Conservation (phyloP, 441 rosid species). For the Rhodomyrtus psidioides region DNA sequence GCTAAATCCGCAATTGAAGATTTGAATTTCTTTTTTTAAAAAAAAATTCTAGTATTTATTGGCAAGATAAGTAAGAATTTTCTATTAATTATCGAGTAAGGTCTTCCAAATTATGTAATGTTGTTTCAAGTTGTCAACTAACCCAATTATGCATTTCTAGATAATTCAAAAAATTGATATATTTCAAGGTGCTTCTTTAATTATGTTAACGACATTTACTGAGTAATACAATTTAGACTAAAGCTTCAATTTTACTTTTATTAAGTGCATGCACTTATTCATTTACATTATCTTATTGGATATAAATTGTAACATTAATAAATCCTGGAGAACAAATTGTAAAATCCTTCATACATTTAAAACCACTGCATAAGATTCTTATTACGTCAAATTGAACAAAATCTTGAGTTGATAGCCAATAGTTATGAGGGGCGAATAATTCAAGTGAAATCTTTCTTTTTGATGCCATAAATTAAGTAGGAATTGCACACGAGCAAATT, state of each 20-base stretch:
- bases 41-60: too few species aligned
- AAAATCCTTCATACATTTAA: not conserved
- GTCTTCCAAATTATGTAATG: not conserved
- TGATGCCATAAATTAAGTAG: too few species aligned
- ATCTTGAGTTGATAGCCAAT: too few species aligned
- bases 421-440: too few species aligned
- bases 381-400: not conserved
- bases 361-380: not conserved
- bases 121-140: not conserved
- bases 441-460: too few species aligned
- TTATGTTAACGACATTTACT: too few species aligned
- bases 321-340: fast-evolving
- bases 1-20: not conserved
- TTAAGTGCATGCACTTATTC: too few species aligned
- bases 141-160: not conserved
- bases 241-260: too few species aligned
- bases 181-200: too few species aligned
- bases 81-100: not conserved
- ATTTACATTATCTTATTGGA: not conserved
- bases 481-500: too few species aligned
- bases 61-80: too few species aligned
- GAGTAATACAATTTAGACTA: not conserved
- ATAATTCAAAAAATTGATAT: too few species aligned
- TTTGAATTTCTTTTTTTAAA: not conserved
- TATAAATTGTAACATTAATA: not conserved